A percentile compares a stretch with the other conserved stretches of the same genome.
Evolutionary conservation across 2,329 filamentous ascomycete genomes (phyloP).

Genomic region (Exophiala dermatitidis): DNA sequence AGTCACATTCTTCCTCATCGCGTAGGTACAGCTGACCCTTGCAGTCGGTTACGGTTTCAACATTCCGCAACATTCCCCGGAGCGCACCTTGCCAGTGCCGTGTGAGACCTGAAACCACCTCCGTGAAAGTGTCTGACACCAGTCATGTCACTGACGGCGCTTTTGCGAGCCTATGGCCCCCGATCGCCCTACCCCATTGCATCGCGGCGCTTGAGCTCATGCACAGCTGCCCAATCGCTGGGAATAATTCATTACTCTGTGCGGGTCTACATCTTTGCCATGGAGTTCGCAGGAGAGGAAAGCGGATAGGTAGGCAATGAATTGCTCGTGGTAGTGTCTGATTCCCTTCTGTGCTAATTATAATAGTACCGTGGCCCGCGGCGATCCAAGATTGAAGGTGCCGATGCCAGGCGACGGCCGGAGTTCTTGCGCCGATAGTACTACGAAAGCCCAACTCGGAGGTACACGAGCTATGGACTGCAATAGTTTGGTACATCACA

Average conservation of each 20-base stretch:
- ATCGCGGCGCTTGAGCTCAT: constrained; percentile 19
- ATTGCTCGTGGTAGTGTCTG: constrained; percentile 30
- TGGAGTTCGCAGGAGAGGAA: constrained; percentile 23
- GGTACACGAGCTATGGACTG: constrained; percentile 40
- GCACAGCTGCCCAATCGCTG: constrained; percentile 19
- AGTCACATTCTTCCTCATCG: neutral
- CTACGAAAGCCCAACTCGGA: constrained; percentile 15
- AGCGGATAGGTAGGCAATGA: constrained; percentile 19
- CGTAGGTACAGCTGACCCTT: neutral
- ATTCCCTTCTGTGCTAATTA: constrained; percentile 31
- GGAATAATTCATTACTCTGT: constrained; percentile 29
- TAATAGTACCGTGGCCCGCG: constrained; percentile 30
- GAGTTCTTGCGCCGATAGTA: constrained; percentile 26
- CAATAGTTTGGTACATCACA: constrained; percentile 42
- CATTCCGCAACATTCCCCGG: no score
- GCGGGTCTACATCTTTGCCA: constrained; percentile 27
- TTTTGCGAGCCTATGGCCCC: constrained; percentile 11
- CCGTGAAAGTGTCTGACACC: constrained; percentile 2
- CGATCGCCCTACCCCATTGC: constrained; percentile 3
- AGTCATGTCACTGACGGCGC: neutral
- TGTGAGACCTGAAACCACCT: constrained; percentile 20
- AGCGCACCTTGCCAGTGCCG: no score
- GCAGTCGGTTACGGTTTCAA: neutral
- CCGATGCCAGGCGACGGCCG: constrained; percentile 37
- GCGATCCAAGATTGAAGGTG: constrained; percentile 43